Base-by-base conservation (phyloP, 2,329 filamentous ascomycete species). In the Aspergillus alliaceus region DNA sequence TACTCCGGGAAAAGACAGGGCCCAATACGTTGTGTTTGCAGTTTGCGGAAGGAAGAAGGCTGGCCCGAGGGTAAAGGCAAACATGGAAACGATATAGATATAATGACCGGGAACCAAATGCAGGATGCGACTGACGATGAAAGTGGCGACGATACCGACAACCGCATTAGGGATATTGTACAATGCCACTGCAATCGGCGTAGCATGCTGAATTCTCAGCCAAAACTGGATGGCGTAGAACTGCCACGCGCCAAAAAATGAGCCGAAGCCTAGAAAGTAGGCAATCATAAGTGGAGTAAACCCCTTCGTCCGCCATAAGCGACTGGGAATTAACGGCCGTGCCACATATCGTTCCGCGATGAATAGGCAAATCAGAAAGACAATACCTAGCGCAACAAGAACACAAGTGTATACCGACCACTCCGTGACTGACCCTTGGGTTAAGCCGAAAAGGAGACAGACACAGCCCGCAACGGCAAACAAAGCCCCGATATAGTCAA, bases 391-490 rank as follows among this genome's bases (percentile, higher is more conserved):
- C 24, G 81, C 77, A 1, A 83, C 72, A 7, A 78, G 62, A 1
- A 76, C 71, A 59, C 77, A 79, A 14, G 81, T 77, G 64, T 83
- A 83, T 0, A 79, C 69, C 4, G 75, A 62, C 82, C 82, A 84
- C 0, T 78, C 75, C 4, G 78, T 77, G 1, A 79, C 73, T 0
- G 79, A 76, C 2, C 79, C 80, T 63, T 83, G 80, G 37, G 84
- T 85, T 71, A 82, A 81, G 0, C 82, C 80, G 51, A 85, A 81
- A 55, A 85, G 83, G 61, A 85, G 75, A n/a, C 84, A 74, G 2
- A 84, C 75, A 55, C 84, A 74, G 6, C 77, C 80, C 3, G 73
- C 71, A 6, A 84, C 75, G 5, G 82, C 83, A 3, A 76, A 71
- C 4, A 74, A 57, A 6, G 76, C 76, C 11, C 82, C 82, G 6